phyloP scores from a whole-genome alignment of 495 filamentous ascomycete species.

The Aspergillus leporis region DNA sequence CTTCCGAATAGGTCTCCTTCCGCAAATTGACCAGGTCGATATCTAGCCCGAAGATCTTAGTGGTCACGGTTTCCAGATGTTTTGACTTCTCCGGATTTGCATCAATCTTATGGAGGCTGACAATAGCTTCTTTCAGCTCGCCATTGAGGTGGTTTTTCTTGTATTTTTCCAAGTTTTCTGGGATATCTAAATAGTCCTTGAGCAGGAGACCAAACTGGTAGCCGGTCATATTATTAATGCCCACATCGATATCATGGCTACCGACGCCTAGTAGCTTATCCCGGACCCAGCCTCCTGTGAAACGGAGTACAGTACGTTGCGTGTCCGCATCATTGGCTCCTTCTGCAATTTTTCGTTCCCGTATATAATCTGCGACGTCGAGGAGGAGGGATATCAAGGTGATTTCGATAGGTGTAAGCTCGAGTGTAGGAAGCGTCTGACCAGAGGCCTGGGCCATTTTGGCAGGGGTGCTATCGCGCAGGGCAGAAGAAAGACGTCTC shows the following conservation, averaged over 20 bases:
- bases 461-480: constrained; percentile 15
- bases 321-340: constrained; percentile 32
- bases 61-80: constrained; percentile 91
- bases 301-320: constrained; percentile 60
- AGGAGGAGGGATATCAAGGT: constrained; percentile 71
- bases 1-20: constrained; percentile 83
- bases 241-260: constrained; percentile 92
- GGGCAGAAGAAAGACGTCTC: constrained; percentile 32
- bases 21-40: constrained; percentile 93
- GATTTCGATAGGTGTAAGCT: constrained; percentile 65
- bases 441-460: constrained; percentile 23
- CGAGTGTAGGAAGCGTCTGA: constrained; percentile 41
- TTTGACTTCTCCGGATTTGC: constrained; percentile 97
- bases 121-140: constrained; percentile 40
- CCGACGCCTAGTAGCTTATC: constrained; percentile 84
- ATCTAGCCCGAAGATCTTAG: constrained; percentile 81
- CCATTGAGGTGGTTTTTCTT: constrained; percentile 28
- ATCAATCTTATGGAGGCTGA: constrained; percentile 70
- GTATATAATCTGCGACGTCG: constrained; percentile 70
- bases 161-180: constrained; percentile 57
- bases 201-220: constrained; percentile 72
- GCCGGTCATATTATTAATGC: constrained; percentile 94
- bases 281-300: constrained; percentile 97
- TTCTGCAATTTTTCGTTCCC: constrained; percentile 46
- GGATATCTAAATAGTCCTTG: constrained; percentile 57